A percentile compares a stretch with the other conserved stretches of the same genome.
Conservation (phyloP, 2,329 filamentous ascomycete genomes). For the Podosphaera aphanis region DNA sequence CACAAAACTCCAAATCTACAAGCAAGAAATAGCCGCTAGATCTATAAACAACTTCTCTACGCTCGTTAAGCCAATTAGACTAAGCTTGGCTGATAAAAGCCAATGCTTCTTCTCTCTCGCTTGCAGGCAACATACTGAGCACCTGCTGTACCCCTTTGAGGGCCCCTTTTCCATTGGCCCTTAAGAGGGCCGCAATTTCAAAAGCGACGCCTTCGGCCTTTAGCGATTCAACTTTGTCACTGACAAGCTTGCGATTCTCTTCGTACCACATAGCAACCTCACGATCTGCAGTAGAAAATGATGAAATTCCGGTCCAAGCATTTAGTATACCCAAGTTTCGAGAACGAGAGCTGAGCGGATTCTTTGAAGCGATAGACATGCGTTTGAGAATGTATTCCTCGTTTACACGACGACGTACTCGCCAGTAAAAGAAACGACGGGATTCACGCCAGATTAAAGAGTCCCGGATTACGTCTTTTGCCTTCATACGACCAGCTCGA, state of each 20-base stretch:
- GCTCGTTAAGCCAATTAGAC: background rate
- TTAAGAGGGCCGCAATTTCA: conserved; percentile 45
- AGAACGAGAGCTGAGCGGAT: conserved; percentile 29
- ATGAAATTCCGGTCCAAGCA: conserved; percentile 58
- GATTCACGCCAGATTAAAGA: conserved; percentile 69
- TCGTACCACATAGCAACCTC: conserved; percentile 90
- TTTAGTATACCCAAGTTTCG: conserved; percentile 52
- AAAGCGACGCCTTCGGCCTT: conserved; percentile 51
- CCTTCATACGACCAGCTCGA: conserved; percentile 89
- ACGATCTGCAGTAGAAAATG: conserved; percentile 59
- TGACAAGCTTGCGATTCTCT: conserved; percentile 65
- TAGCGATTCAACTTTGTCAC: conserved; percentile 63
- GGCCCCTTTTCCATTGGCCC: conserved; percentile 41
- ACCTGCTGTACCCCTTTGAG: conserved; percentile 74
- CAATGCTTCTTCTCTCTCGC: conserved; percentile 46
- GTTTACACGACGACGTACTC: conserved; percentile 82
- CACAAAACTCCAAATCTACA: no score
- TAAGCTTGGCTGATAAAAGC: conserved; percentile 13
- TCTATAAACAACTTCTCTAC: no score
- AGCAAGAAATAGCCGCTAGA: no score
- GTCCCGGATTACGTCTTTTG: conserved; percentile 80
- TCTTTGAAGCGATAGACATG: conserved; percentile 31
- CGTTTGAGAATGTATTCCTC: conserved; percentile 94
- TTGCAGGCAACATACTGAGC: conserved; percentile 64
- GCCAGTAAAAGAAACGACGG: conserved; percentile 98